Conservation (phyloP, 208 protist species). For the Wallacemonas rigidus region DNA sequence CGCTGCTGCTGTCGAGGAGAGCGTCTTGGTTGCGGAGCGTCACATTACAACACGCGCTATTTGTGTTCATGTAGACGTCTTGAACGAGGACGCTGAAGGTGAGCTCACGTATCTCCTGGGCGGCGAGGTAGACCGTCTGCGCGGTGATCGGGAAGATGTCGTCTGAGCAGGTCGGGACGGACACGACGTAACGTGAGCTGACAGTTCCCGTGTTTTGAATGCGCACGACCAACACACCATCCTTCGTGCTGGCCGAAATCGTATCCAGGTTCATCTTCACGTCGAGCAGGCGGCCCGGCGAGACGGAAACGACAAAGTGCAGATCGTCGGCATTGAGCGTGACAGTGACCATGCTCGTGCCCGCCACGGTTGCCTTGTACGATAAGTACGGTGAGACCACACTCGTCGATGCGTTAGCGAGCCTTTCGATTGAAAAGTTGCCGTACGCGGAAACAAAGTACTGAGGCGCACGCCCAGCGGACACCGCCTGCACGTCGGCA, state of each 20-base stretch:
- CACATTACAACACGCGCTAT: constrained; percentile 2
- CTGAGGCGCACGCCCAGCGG: constrained; percentile 31
- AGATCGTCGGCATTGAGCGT: constrained; percentile 77
- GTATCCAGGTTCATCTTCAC: constrained; percentile 34
- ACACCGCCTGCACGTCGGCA: constrained; percentile 44
- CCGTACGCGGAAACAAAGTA: constrained; percentile 76
- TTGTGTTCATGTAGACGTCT: constrained; percentile 5
- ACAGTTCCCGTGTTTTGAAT: constrained; percentile 68
- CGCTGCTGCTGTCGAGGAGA: background rate
- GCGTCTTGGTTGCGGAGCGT: constrained; percentile 4
- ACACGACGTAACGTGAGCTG: constrained; percentile 50
- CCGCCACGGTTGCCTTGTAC: constrained; percentile 42
- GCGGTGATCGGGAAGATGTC: constrained; percentile 12
- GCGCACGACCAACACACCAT: constrained; percentile 51
- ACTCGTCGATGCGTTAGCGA: background rate
- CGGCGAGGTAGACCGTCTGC: constrained; percentile 1
- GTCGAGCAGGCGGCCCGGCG: constrained; percentile 56
- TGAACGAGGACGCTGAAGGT: constrained; percentile 12
- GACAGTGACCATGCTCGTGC: constrained; percentile 67
- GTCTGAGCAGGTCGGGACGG: constrained; percentile 6
- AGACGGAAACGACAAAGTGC: constrained; percentile 68
- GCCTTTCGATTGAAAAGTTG: constrained; percentile 37
- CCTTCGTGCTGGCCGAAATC: constrained; percentile 40
- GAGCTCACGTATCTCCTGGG: constrained; percentile 26
- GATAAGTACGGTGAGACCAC: constrained; percentile 48